phyloP scores from a whole-genome alignment of 2,329 filamentous ascomycete species.

The Plectosphaerella sp. region DNA sequence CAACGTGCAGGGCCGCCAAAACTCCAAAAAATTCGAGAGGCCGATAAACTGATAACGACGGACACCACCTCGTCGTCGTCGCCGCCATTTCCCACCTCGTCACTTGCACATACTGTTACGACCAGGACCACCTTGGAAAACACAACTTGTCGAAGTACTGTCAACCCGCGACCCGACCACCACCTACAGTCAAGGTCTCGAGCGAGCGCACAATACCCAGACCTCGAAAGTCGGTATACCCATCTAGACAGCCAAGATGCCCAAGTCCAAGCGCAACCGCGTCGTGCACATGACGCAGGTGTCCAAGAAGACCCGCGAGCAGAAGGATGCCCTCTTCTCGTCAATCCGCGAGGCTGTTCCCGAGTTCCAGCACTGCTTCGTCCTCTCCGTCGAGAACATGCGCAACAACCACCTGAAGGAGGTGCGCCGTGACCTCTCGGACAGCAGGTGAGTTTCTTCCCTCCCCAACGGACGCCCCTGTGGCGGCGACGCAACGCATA shows the following conservation, averaged over 20 bases:
- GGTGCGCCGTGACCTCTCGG: slow-evolving; percentile 76
- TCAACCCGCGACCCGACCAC: not conserved
- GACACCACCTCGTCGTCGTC: not conserved
- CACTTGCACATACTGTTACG: not conserved
- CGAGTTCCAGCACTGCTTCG: slow-evolving; percentile 85
- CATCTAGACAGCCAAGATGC: slow-evolving; percentile 57
- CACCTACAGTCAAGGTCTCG: not conserved
- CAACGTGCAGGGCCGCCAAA: slow-evolving; percentile 4
- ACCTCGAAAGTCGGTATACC: not conserved
- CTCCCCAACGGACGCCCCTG: not conserved
- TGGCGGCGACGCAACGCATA: not conserved
- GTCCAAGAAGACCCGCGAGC: slow-evolving; percentile 86
- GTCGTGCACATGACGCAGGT: slow-evolving; percentile 89
- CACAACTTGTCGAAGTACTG: too few species aligned
- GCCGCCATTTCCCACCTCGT: not conserved
- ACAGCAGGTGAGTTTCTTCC: slow-evolving; percentile 64
- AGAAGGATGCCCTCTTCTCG: slow-evolving; percentile 83
- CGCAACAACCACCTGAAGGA: slow-evolving; percentile 94
- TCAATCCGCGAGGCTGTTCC: slow-evolving; percentile 83
- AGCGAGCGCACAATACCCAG: not conserved
- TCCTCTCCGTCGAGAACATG: slow-evolving; percentile 95
- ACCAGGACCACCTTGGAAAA: too few species aligned
- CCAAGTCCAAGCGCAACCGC: slow-evolving; percentile 90
- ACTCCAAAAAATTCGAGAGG: slow-evolving; percentile 7
- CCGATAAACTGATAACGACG: slow-evolving; percentile 2